These are phyloP conservation scores for Aspergillus sp. DNA, from an alignment of 2,329 filamentous ascomycete genomes.

Conservation along the genomic window DNA sequence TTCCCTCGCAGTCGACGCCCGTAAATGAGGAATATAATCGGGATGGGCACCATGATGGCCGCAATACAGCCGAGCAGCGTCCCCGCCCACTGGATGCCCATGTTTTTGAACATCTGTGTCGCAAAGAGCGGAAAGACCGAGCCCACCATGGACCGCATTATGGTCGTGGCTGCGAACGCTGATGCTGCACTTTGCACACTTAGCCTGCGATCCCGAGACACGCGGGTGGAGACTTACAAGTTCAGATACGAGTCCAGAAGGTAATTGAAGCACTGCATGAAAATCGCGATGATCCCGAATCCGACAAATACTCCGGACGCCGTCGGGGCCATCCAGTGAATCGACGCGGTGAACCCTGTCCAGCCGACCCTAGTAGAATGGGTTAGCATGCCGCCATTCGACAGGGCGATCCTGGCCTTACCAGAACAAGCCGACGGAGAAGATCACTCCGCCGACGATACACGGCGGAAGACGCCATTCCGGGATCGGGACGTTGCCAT, in stretches of 20 bases:
- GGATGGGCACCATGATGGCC: conserved; percentile 15
- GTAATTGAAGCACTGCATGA: conserved; percentile 16
- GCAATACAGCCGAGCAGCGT: conserved; percentile 13
- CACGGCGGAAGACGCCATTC: conserved; percentile 17
- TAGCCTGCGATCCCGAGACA: not conserved
- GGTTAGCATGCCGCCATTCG: not conserved
- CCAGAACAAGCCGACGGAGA: conserved; percentile 17
- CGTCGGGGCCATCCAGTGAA: conserved; percentile 17
- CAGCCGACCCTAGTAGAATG: conserved; percentile 16
- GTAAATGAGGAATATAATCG: conserved; percentile 10
- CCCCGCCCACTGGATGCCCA: conserved; percentile 14
- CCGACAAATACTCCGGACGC: conserved; percentile 13
- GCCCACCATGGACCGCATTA: conserved; percentile 15
- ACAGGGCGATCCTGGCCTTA: not conserved
- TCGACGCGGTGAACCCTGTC: conserved; percentile 11
- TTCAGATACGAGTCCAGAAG: conserved; percentile 12
- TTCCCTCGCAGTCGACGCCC: conserved; percentile 8
- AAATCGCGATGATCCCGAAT: conserved; percentile 16
- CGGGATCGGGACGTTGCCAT: conserved; percentile 11
- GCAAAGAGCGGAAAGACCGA: conserved; percentile 14
- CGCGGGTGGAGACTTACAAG: conserved; percentile 7
- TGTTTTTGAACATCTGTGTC: conserved; percentile 14
- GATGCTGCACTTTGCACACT: conserved; percentile 10
- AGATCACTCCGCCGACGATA: conserved; percentile 12
- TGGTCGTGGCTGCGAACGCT: conserved; percentile 14